A percentile compares a stretch with the other conserved stretches of the same genome.
These are phyloP conservation scores for Podaxis mareebaensis DNA, from an alignment of 768 basidiomycete genomes.

Conservation along the genomic window DNA sequence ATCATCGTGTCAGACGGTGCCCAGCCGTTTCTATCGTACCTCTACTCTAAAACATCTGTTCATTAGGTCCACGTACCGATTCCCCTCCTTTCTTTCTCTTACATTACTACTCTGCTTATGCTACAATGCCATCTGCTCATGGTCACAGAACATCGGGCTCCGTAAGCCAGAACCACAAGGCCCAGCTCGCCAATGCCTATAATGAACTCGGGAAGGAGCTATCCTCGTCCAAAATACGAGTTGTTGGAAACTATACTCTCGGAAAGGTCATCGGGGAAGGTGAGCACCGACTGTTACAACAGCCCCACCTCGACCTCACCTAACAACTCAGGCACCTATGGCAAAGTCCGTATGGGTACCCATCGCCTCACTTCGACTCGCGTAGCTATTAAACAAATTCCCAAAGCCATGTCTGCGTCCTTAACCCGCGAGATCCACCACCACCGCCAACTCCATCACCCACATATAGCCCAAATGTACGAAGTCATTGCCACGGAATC, in stretches of 20 bases:
- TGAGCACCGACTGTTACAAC: slow-evolving; percentile 31
- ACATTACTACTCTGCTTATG: slow-evolving; percentile 37
- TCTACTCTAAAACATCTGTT: slow-evolving; percentile 10
- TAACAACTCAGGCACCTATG: slow-evolving; percentile 75
- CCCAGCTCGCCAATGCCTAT: slow-evolving; percentile 92
- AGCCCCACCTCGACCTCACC: slow-evolving; percentile 3
- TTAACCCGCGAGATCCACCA: slow-evolving; percentile 98
- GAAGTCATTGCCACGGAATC: slow-evolving; percentile 98
- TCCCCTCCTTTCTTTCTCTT: slow-evolving; percentile 33
- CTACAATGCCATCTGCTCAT: slow-evolving; percentile 47
- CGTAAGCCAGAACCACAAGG: slow-evolving; percentile 75
- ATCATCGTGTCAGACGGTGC: slow-evolving; percentile 11
- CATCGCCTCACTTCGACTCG: slow-evolving; percentile 90
- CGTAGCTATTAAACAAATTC: slow-evolving; percentile 97
- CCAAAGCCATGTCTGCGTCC: slow-evolving; percentile 87
- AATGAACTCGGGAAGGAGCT: slow-evolving; percentile 97
- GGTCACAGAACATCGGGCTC: slow-evolving; percentile 65
- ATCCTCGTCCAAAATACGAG: slow-evolving; percentile 84
- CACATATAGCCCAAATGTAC: slow-evolving; percentile 92
- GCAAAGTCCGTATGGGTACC: slow-evolving; percentile 92
- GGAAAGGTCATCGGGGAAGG: slow-evolving; percentile 96
- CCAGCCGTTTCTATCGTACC: not conserved
- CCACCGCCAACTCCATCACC: slow-evolving; percentile 95
- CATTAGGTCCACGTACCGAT: slow-evolving; percentile 33
- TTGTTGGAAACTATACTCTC: slow-evolving; percentile 93